phyloP scores from a whole-genome alignment of 148 eudicot genomes.

The Persicaria maculosa region DNA sequence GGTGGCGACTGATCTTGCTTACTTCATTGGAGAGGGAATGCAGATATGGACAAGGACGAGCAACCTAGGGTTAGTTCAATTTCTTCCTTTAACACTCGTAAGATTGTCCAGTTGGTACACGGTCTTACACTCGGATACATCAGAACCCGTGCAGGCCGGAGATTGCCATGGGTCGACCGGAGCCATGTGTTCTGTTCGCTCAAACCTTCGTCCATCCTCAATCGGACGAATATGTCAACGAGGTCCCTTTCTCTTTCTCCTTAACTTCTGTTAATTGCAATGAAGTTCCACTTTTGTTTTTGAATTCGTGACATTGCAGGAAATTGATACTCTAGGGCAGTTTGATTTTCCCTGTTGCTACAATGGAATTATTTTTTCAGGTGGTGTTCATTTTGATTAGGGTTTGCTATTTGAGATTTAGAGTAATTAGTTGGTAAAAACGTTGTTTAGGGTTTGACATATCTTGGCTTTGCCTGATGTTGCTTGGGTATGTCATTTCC shows the following conservation, averaged over 20 bases:
- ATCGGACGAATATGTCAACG: constrained; percentile 88
- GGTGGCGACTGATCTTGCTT: too few species aligned
- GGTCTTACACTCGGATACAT: not conserved
- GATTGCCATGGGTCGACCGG: constrained; percentile 76
- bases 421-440: not conserved
- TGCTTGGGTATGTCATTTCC: constrained; percentile 50
- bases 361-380: too few species aligned
- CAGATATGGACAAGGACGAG: too few species aligned
- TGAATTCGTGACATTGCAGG: not conserved
- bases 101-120: not conserved
- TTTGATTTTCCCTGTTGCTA: not conserved
- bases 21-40: too few species aligned
- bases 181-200: constrained; percentile 81
- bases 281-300: not conserved
- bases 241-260: constrained; percentile 32
- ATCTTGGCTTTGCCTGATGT: not conserved
- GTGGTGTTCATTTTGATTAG: not conserved
- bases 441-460: not conserved
- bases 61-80: not conserved
- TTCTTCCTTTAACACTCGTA: not conserved
- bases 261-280: not conserved
- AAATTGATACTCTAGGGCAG: not conserved
- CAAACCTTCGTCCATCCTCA: constrained; percentile 90
- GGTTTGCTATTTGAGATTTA: not conserved
- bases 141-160: constrained; percentile 2